Conservation (phyloP, 78 protist genomes). For the Emiliania huxleyi region DNA sequence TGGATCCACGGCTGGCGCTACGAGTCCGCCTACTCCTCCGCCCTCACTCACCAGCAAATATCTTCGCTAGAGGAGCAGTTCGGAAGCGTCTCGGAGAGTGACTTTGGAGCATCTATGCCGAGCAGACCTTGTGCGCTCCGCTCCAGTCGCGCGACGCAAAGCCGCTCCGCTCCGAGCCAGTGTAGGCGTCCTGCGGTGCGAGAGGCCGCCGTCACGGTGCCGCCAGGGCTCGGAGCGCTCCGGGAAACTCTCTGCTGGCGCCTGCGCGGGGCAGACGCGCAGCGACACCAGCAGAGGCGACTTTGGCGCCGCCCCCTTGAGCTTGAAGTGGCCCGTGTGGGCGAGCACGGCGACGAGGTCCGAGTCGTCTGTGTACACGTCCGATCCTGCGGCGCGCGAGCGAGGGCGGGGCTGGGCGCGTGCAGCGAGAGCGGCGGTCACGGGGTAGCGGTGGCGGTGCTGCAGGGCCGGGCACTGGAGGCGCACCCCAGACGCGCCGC, state of each 20-base stretch:
- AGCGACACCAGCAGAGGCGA: neutral
- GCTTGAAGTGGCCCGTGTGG: neutral
- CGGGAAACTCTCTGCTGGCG: no score
- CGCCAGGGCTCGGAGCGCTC: no score
- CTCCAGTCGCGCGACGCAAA: neutral
- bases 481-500: conserved; percentile 28
- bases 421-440: neutral
- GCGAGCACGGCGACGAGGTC: conserved; percentile 37
- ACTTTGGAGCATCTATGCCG: no score
- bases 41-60: no score
- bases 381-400: neutral
- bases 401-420: neutral
- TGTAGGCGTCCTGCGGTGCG: no score
- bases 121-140: neutral
- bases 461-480: neutral
- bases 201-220: no score
- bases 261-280: neutral
- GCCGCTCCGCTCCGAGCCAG: neutral
- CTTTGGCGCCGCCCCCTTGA: neutral
- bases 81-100: no score
- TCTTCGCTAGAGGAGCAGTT: no score
- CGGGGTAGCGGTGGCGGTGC: neutral
- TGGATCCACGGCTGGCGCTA: no score
- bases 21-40: no score
- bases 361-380: conserved; percentile 27